Evolutionary conservation across 768 basidiomycete species (phyloP), one percentile per base, ranked within the genome.

Genomic region (Ramaria sp.): DNA sequence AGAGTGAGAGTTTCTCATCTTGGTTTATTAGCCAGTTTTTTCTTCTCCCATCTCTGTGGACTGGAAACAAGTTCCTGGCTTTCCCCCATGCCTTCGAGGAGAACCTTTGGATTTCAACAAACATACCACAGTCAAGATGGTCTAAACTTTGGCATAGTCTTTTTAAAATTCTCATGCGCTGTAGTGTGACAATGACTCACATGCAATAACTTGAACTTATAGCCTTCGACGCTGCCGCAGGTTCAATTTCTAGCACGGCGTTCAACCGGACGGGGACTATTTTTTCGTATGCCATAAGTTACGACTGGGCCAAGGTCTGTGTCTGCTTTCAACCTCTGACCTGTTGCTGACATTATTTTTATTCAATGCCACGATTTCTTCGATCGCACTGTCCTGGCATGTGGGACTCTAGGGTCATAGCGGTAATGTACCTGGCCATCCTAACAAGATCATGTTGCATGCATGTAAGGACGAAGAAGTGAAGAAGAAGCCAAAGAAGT

Each of bases 261-360:
- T 75, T 73, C 66, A 73, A 70, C 58, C 64, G 66, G 38, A 68
- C 65, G 13, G 69, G 69, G 5, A 66, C 62, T 10, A 68, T 74
- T 50, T 66, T 74, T 48, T 72, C 73, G 3, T 74, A 74, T 53
- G 71, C 71, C 0, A 62, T 72, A 16, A 71, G 70, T 12, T 73
- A 73, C 58, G 71, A 73, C 55, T 73, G 72, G 72, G 67, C 64
- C 12, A 69, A 69, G 39, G 53, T 55, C 41, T 30, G 53, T n/a
- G 20, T 10, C 25, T 44, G 25, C 5, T 30, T n/a, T 32, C 48
- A 5, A 32, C 30, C 32, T 8, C 20, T n/a, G 20, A 41, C 18
- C 38, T n/a, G 15, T 41, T 20, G 18, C 38, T 41, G 6, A 41
- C 38, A 20, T 18, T 3, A 8, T 25, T 12, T 37, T 18, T 13